These are phyloP conservation scores for Orbilia quercus DNA, from an alignment of 2,329 filamentous ascomycete genomes.

Conservation along the genomic window DNA sequence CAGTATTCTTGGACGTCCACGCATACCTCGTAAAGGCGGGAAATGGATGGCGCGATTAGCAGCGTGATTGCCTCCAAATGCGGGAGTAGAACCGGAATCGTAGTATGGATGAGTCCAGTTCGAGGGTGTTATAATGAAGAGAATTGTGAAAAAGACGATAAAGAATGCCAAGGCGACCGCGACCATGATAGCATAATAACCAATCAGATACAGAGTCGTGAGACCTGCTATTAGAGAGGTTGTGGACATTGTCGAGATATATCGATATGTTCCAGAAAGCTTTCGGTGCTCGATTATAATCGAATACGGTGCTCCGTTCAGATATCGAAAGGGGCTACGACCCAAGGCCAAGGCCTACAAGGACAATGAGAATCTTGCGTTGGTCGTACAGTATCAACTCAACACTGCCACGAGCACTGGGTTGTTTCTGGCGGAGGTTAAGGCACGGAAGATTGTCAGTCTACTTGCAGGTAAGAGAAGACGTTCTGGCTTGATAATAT, in stretches of 20 bases:
- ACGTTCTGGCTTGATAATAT: no score
- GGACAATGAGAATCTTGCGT: no score
- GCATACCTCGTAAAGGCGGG: neutral
- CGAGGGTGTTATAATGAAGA: slow-evolving; percentile 42
- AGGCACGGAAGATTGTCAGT: no score
- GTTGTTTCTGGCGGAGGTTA: no score
- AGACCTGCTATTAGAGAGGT: neutral
- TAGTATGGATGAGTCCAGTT: slow-evolving; percentile 40
- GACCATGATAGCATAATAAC: slow-evolving; percentile 8
- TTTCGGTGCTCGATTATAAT: neutral
- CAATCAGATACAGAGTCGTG: neutral
- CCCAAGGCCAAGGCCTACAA: no score
- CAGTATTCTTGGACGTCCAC: neutral
- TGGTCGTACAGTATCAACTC: no score
- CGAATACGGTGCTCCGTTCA: no score
- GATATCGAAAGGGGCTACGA: no score
- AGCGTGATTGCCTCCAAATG: slow-evolving; percentile 9
- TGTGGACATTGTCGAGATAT: neutral
- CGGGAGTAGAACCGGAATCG: neutral
- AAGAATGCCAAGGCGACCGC: neutral
- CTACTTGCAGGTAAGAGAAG: no score
- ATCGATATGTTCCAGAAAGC: no score
- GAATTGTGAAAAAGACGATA: slow-evolving; percentile 11
- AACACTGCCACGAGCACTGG: no score
- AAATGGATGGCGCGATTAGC: neutral